phyloP scores from a whole-genome alignment of 2,329 filamentous ascomycete genomes.

The Gnomoniopsis smithogilvyi region DNA sequence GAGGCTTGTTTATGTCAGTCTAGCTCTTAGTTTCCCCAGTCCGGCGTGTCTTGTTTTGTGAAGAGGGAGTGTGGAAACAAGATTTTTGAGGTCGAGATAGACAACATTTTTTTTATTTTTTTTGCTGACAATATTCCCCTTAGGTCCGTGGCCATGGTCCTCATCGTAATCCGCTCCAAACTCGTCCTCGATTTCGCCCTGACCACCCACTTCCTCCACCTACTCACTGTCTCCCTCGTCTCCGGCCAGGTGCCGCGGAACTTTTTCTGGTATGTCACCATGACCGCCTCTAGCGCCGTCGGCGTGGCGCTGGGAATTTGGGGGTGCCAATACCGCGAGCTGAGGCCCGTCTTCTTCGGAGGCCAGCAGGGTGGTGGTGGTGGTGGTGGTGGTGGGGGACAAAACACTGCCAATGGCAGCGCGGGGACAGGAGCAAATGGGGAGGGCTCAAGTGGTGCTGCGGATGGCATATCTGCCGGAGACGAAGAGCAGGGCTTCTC shows the following conservation, averaged over 20 bases:
- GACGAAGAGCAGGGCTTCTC: conserved; percentile 50
- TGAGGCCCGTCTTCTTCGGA: conserved; percentile 85
- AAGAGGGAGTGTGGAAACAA: too few species aligned
- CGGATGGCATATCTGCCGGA: conserved; percentile 23
- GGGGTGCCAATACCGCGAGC: conserved; percentile 86
- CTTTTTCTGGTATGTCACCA: conserved; percentile 79
- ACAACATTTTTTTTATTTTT: neutral
- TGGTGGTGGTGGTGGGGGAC: conserved; percentile 35
- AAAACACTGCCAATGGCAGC: conserved; percentile 18
- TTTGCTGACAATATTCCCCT: neutral
- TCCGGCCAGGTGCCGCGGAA: conserved; percentile 72
- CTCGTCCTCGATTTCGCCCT: conserved; percentile 93
- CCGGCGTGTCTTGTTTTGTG: too few species aligned
- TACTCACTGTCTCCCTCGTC: conserved; percentile 62
- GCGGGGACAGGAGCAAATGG: conserved; percentile 16
- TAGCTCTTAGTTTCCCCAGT: too few species aligned
- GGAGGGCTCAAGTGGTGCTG: conserved; percentile 16
- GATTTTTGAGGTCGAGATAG: neutral
- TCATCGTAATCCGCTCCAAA: conserved; percentile 84
- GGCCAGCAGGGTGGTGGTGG: conserved; percentile 32
- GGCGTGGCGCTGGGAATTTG: conserved; percentile 71
- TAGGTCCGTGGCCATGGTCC: conserved; percentile 78
- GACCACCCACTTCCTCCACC: conserved; percentile 55
- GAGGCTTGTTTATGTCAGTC: conserved; percentile 49
- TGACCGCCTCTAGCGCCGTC: conserved; percentile 43